These are phyloP conservation scores for Xylariales sp. DNA, from an alignment of 2,329 filamentous ascomycete genomes.

Conservation along the genomic window DNA sequence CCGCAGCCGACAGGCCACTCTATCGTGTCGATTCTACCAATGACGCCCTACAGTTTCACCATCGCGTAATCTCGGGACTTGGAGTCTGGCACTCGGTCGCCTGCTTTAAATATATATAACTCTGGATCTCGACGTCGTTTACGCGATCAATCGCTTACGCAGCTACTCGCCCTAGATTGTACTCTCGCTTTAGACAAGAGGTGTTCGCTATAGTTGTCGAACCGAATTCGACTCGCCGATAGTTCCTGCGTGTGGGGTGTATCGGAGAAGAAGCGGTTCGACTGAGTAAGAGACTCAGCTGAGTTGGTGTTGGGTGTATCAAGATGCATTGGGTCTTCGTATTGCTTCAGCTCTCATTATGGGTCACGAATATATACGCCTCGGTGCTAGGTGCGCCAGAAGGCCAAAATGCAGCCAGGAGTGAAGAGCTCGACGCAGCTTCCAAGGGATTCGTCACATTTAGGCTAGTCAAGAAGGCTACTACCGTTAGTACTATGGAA, in stretches of 20 bases:
- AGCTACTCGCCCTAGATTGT: slow-evolving; percentile 17
- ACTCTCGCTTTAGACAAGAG: slow-evolving; percentile 28
- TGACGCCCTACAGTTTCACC: slow-evolving; percentile 44
- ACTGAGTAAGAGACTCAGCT: slow-evolving; percentile 30
- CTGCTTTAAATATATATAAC: slow-evolving; percentile 33
- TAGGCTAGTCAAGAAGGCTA: slow-evolving; percentile 54
- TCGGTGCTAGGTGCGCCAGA: slow-evolving; percentile 57
- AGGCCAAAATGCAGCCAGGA: slow-evolving; percentile 32
- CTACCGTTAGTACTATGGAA: slow-evolving; percentile 49
- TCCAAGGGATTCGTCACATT: slow-evolving; percentile 53
- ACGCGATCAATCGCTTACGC: slow-evolving; percentile 35
- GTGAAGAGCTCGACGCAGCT: slow-evolving; percentile 24
- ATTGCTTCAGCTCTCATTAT: slow-evolving; percentile 61
- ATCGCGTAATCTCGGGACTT: slow-evolving; percentile 48
- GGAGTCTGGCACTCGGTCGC: slow-evolving; percentile 49
- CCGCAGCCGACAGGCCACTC: slow-evolving; percentile 26
- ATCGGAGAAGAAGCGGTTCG: slow-evolving; percentile 30
- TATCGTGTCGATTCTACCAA: slow-evolving; percentile 39
- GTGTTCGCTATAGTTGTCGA: slow-evolving; percentile 14
- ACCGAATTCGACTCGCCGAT: slow-evolving; percentile 12
- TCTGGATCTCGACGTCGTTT: slow-evolving; percentile 32
- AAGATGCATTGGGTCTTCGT: slow-evolving; percentile 49
- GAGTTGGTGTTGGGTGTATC: slow-evolving; percentile 29
- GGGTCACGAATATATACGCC: slow-evolving; percentile 58
- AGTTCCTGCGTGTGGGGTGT: slow-evolving; percentile 20